Evolutionary conservation across 805 yeast species (phyloP).

Genomic region (Saccharomyces kudriavzevii): DNA sequence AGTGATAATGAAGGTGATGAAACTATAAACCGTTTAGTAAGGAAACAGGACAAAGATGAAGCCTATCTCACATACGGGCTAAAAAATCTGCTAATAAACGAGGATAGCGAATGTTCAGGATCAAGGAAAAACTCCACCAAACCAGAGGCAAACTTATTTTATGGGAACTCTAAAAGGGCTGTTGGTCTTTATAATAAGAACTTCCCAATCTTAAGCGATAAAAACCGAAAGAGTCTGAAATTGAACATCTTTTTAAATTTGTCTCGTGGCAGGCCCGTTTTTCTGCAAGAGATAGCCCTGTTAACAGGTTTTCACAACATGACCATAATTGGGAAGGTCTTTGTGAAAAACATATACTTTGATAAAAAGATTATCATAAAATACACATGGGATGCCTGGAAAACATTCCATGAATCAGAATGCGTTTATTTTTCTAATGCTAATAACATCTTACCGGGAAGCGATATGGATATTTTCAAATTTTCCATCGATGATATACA

Average conservation of each 20-base stretch:
- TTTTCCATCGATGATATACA: conserved; percentile 19
- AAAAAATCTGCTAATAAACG: not conserved
- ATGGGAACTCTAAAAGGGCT: not conserved
- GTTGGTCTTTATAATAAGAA: conserved; percentile 24
- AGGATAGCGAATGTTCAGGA: not conserved
- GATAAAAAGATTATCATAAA: conserved; percentile 60
- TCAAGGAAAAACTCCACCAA: not conserved
- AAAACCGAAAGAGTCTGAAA: conserved; percentile 19
- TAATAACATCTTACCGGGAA: conserved; percentile 16
- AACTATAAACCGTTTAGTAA: not conserved
- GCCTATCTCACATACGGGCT: not conserved
- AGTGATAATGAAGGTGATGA: not conserved
- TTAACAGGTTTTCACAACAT: conserved; percentile 4
- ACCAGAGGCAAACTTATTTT: not conserved
- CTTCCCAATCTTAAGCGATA: conserved; percentile 21
- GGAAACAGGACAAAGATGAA: not conserved
- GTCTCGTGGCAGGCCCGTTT: conserved; percentile 12
- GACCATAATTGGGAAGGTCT: conserved; percentile 57
- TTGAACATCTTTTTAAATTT: conserved; percentile 22
- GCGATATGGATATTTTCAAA: conserved; percentile 23
- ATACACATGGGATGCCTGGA: conserved; percentile 76
- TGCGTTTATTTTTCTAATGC: conserved; percentile 22
- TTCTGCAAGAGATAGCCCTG: conserved; percentile 16
- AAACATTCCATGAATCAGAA: conserved; percentile 37
- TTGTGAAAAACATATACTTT: conserved; percentile 68